These are phyloP conservation scores for Nakazawaea holstii DNA, from an alignment of 805 yeast genomes.

Conservation along the genomic window DNA sequence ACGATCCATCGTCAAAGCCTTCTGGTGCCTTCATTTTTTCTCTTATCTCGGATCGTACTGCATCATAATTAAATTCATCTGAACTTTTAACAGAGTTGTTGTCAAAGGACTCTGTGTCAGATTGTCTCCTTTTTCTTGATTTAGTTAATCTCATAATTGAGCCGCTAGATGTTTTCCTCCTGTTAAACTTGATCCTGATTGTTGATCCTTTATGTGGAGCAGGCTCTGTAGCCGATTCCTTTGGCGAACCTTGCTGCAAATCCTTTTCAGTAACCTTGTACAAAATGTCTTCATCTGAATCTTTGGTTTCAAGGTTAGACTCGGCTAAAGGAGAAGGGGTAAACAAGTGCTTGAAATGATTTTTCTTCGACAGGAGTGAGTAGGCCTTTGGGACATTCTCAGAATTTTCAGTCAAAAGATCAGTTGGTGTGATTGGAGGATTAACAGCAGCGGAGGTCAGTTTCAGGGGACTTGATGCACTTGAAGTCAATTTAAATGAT, in stretches of 20 bases:
- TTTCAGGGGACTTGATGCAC: neutral
- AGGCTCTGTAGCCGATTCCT: neutral
- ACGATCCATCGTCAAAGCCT: constrained; percentile 60
- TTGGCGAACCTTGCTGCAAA: neutral
- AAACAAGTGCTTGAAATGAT: neutral
- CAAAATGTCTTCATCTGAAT: neutral
- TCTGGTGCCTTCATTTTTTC: constrained; percentile 27
- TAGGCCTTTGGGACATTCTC: neutral
- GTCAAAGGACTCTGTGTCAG: neutral
- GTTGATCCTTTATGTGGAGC: neutral
- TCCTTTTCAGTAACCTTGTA: neutral
- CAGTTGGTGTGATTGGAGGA: neutral
- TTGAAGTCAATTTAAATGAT: neutral
- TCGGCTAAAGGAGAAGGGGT: neutral
- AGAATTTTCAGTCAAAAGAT: neutral
- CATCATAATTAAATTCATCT: constrained; percentile 22
- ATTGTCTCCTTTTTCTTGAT: neutral
- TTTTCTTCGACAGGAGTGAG: neutral
- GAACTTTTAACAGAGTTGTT: constrained; percentile 12
- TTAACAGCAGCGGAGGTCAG: neutral
- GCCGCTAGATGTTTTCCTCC: neutral
- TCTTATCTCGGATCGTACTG: constrained; percentile 31
- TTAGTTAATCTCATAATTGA: neutral
- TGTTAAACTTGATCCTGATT: constrained; percentile 5
- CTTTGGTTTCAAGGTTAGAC: neutral